These are phyloP conservation scores for Salmacisia buchloeana DNA, from an alignment of 1,284 basidiomycete genomes.

Conservation along the genomic window DNA sequence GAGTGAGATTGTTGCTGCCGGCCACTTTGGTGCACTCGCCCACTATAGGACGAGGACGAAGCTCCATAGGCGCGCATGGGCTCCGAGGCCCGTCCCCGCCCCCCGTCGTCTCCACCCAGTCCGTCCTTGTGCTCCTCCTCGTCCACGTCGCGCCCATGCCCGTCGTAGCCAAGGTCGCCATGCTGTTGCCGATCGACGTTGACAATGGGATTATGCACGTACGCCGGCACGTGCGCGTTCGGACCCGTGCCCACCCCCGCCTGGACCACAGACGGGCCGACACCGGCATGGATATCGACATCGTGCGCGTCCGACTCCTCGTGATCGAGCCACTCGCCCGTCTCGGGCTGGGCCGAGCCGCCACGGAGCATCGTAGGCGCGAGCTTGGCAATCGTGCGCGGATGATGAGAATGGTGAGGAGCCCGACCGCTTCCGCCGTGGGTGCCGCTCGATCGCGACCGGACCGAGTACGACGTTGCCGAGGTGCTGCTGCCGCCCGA, in stretches of 20 bases:
- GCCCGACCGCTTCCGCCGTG: slow-evolving; percentile 1
- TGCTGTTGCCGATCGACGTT: neutral
- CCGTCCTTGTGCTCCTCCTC: neutral
- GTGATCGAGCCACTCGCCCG: neutral
- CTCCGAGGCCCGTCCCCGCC: neutral
- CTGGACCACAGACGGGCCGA: neutral
- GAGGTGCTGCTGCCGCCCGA: slow-evolving; percentile 16
- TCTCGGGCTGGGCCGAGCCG: slow-evolving; percentile 54
- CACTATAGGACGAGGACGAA: neutral
- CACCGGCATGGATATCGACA: neutral
- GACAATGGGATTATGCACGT: neutral
- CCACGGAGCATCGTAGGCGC: slow-evolving; percentile 72
- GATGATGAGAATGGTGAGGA: no score
- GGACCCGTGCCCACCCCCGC: neutral
- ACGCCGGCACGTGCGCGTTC: neutral
- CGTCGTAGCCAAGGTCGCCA: no score
- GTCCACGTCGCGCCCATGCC: neutral
- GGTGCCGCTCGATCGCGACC: neutral
- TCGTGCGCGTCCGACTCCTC: neutral
- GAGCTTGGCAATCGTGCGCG: slow-evolving; percentile 89
- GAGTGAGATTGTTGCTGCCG: no score
- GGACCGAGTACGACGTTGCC: neutral
- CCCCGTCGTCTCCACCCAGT: neutral
- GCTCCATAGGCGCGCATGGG: neutral
- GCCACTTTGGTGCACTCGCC: neutral